Base-by-base conservation (phyloP, 768 basidiomycete species). In the Clitopilus hobsonii region DNA sequence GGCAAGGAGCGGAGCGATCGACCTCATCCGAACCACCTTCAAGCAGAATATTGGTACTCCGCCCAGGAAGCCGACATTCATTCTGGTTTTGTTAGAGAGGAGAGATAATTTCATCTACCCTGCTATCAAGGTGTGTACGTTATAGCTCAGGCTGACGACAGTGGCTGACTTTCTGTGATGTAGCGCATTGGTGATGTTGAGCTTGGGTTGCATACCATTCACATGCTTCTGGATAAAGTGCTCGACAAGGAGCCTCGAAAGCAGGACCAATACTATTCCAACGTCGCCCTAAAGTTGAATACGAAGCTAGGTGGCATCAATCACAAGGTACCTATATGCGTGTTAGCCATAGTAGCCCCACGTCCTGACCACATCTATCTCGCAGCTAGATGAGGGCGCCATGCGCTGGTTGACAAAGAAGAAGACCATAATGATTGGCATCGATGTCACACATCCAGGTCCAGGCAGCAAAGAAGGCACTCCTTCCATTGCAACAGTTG, bases 261-360 rank as follows among this genome's bases (percentile, higher is more conserved):
- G 58, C 88, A 89, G 61, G 85, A 88, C 54, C 89, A 91, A 59
- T 94, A 93, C 64, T 79, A 91, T 53, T 88, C 90, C 8, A 93
- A 91, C 58, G 82, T 91, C 29, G 87, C 88, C 0, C 69, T 93
- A 54, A 93, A 94, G 61, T 78, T 90, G 6, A 94, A 94, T 61
- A 83, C 84, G 28, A 94, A 94, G 68, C 81, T 92, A 1, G 89
- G 89, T 4, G 91, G 91, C 0, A 71, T 86, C 20, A 94, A 94
- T 60, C 91, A 94, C 67, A 57, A 77, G 50, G 76, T 80, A 58
- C 27, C 68, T 58, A 23, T 23, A 20, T 41, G 45, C 7, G 2
- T 23, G 49, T 5, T 29, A 29, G 8, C 25, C 30, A 22, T 8
- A 36, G 8, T 30, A 3, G n/a, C 13, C 13, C 32, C 13, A 4